These are phyloP conservation scores for Fusarium siculi DNA, from an alignment of 2,329 filamentous ascomycete genomes.

Conservation along the genomic window DNA sequence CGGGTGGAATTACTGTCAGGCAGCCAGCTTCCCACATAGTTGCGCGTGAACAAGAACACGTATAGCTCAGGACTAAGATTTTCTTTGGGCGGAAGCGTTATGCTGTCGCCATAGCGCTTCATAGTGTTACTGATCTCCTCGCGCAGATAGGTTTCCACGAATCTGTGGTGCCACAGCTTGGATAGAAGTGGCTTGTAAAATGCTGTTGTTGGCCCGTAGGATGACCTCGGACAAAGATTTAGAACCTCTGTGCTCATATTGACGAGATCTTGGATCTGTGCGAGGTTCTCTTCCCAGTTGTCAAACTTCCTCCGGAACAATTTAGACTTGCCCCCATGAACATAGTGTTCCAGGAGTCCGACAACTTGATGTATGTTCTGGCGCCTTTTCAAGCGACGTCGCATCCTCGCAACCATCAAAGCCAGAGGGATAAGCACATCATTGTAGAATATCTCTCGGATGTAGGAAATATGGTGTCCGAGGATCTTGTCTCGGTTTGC, in stretches of 20 bases:
- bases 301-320: neutral
- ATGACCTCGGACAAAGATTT: neutral
- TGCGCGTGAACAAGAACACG: neutral
- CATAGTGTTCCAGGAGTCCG: neutral
- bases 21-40: neutral
- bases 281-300: neutral
- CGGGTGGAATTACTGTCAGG: neutral
- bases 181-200: neutral
- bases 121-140: neutral
- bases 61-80: neutral
- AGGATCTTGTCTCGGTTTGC: neutral
- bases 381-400: neutral
- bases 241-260: neutral
- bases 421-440: neutral
- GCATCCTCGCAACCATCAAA: neutral
- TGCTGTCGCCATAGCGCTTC: fast-evolving
- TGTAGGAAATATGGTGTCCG: neutral
- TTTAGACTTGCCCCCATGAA: neutral
- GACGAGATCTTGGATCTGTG: neutral
- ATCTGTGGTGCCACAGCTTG: neutral
- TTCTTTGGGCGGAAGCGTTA: fast-evolving
- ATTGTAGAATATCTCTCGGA: neutral
- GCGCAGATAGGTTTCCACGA: neutral
- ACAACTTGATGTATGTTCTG: fast-evolving
- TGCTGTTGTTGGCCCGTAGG: fast-evolving